These are phyloP conservation scores for Arachis stenosperma DNA, from an alignment of 306 rosid species.

Conservation along the genomic window DNA sequence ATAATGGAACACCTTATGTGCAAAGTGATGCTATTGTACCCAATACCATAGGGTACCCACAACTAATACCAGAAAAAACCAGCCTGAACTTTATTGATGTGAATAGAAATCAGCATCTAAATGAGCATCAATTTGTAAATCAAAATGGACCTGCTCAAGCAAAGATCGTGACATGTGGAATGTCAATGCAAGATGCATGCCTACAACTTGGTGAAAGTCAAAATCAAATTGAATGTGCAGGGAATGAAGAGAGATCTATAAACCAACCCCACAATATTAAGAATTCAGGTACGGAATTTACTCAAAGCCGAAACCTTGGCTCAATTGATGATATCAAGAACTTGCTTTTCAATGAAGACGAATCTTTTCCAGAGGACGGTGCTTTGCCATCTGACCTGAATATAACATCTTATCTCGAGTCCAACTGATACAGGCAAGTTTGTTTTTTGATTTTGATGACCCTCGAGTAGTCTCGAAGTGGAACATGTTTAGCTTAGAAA, in stretches of 20 bases:
- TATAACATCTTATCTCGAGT: conserved; percentile 39
- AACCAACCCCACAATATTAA: conserved; percentile 34
- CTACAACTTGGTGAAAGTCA: conserved; percentile 28
- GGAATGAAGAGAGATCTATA: conserved; percentile 34
- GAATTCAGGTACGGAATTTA: conserved; percentile 41
- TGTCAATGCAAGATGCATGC: conserved; percentile 27
- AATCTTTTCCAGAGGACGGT: conserved; percentile 29
- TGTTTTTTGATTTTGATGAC: conserved; percentile 49
- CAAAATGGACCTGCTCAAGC: conserved; percentile 22
- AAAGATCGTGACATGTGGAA: conserved; percentile 19
- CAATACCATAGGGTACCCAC: background rate
- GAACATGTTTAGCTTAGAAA: conserved; percentile 33
- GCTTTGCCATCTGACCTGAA: conserved; percentile 42
- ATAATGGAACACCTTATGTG: conserved; percentile 26
- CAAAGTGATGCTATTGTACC: conserved; percentile 35
- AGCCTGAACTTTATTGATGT: conserved; percentile 11
- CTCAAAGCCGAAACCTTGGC: conserved; percentile 14
- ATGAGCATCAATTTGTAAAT: conserved; percentile 44
- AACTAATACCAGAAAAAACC: conserved; percentile 32
- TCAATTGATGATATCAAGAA: conserved; percentile 38
- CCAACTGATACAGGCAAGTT: conserved; percentile 41
- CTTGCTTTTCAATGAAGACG: conserved; percentile 45
- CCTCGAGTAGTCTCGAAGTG: conserved; percentile 46
- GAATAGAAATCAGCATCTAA: conserved; percentile 33
- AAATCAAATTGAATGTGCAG: conserved; percentile 33